Conservation (phyloP, 2,329 filamentous ascomycete species). For the Neoascochyta sp. region DNA sequence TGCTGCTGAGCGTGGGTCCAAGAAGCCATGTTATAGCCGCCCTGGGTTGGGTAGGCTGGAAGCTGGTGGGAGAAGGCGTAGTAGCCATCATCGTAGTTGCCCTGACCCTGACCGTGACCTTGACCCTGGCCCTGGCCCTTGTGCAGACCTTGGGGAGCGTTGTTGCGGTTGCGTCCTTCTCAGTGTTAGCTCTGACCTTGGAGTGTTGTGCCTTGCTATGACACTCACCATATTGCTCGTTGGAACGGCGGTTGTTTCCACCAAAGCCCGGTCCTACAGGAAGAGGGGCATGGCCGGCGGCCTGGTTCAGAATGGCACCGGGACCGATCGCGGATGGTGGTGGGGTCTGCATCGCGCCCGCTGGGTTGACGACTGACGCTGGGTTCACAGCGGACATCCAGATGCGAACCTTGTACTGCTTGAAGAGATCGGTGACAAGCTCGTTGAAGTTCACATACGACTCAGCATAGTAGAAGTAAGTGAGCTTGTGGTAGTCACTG, state of each 20-base stretch:
- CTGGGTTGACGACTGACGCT: slow-evolving; percentile 66
- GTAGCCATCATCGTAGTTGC: slow-evolving; percentile 24
- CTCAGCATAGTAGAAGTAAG: slow-evolving; percentile 98
- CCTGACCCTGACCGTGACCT: too few species aligned
- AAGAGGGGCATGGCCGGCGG: slow-evolving; percentile 15
- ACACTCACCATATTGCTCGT: slow-evolving; percentile 28
- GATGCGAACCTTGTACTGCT: slow-evolving; percentile 98
- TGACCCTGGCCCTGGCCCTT: too few species aligned
- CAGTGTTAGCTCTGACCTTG: slow-evolving; percentile 7
- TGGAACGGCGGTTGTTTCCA: slow-evolving; percentile 19
- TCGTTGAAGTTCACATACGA: slow-evolving; percentile 99
- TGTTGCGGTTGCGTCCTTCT: slow-evolving; percentile 16
- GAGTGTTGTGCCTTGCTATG: neutral
- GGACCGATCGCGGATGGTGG: slow-evolving; percentile 40
- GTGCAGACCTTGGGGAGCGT: too few species aligned
- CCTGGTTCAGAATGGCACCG: slow-evolving; percentile 32
- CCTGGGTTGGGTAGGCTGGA: slow-evolving; percentile 21
- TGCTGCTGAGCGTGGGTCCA: slow-evolving; percentile 25
- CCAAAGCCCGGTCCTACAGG: slow-evolving; percentile 36
- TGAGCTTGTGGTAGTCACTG: slow-evolving; percentile 98
- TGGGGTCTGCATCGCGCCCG: slow-evolving; percentile 30
- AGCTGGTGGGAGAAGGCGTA: slow-evolving; percentile 34
- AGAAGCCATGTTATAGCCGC: slow-evolving; percentile 23
- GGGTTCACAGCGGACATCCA: slow-evolving; percentile 99
- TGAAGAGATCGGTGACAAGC: slow-evolving; percentile 94